These are phyloP conservation scores for Acanthamoeba lenticulata DNA, from an alignment of 208 protist species.

Conservation along the genomic window DNA sequence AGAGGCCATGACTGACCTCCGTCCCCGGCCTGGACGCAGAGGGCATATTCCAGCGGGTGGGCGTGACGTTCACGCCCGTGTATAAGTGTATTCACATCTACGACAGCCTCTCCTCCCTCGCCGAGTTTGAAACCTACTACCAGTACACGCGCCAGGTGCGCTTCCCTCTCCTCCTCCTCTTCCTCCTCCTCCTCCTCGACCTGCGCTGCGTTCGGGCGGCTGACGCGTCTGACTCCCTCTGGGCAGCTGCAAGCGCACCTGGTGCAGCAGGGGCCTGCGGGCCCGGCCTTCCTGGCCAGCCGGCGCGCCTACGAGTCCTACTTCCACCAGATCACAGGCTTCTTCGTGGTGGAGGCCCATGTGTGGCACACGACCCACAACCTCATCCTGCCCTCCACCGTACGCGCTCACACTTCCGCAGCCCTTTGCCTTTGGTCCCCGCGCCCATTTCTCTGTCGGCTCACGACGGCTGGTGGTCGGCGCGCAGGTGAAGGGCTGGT, in stretches of 20 bases:
- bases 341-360: not conserved
- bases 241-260: slow-evolving; percentile 23
- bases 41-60: not conserved
- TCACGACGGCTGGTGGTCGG: too few species aligned
- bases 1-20: too few species aligned
- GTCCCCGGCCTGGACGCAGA: not conserved
- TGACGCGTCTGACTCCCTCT: too few species aligned
- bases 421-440: too few species aligned
- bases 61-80: not conserved
- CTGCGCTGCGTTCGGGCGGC: too few species aligned
- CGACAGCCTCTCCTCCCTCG: not conserved
- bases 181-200: not conserved
- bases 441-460: too few species aligned
- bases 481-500: not conserved
- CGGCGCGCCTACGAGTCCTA: not conserved
- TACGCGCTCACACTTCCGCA: not conserved
- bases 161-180: too few species aligned
- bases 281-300: not conserved
- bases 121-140: slow-evolving; percentile 2
- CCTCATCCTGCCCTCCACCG: not conserved
- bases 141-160: slow-evolving; percentile 22
- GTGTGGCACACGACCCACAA: not conserved
- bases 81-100: slow-evolving; percentile 17
- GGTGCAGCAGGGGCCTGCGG: not conserved
- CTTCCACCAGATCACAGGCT: not conserved